Evolutionary conservation across 2,329 filamentous ascomycete species (phyloP).

Genomic region (Mycogone perniciosa): DNA sequence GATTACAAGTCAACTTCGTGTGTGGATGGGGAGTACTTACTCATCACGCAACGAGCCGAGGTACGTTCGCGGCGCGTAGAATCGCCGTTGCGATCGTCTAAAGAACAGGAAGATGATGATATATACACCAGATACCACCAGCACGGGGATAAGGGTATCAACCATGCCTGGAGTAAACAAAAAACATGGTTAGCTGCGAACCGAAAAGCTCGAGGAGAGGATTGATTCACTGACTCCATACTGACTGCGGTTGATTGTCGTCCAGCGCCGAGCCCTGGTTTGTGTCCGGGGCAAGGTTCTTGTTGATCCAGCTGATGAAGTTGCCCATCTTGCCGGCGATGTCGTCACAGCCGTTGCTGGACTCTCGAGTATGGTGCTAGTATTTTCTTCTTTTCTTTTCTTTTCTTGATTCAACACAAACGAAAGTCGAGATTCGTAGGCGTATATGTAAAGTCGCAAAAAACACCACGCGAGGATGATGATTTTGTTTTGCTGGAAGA

Average conservation of each 20-base stretch:
- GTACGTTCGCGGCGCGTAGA: constrained; percentile 51
- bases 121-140: constrained; percentile 42
- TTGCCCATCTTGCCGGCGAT: constrained; percentile 27
- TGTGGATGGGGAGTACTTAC: constrained; percentile 29
- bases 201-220: not conserved
- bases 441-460: no score
- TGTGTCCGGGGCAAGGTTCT: constrained; percentile 21
- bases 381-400: not conserved
- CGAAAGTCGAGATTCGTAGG: no score
- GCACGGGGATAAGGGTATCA: constrained; percentile 48
- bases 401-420: not conserved
- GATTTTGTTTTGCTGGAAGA: not conserved
- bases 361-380: not conserved
- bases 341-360: constrained; percentile 11
- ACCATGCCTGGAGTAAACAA: constrained; percentile 30
- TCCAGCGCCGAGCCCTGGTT: constrained; percentile 19
- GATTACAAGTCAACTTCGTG: no score
- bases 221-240: constrained; percentile 26
- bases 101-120: constrained; percentile 45
- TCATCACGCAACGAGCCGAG: constrained; percentile 42
- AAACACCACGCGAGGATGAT: no score
- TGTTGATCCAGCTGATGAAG: constrained; percentile 34
- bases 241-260: constrained; percentile 24
- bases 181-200: constrained; percentile 7
- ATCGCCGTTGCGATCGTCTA: constrained; percentile 42